phyloP scores from a whole-genome alignment of 2,329 filamentous ascomycete species.

The Nemania sp. region DNA sequence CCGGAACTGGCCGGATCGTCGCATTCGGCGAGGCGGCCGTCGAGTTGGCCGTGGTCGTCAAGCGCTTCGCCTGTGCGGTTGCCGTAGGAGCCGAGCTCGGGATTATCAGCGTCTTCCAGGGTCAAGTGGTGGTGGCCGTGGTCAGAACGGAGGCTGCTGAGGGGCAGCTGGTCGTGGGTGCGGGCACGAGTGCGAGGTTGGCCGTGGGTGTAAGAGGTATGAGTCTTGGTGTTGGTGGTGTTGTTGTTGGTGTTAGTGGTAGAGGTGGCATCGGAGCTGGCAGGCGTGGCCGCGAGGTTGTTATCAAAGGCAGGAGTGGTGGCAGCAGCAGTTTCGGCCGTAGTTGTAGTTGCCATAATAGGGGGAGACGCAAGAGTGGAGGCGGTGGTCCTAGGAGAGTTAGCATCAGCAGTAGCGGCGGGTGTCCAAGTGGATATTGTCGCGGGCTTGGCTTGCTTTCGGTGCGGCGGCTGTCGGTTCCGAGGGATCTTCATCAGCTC shows the following conservation, averaged over 20 bases:
- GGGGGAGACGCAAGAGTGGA: conserved; percentile 17
- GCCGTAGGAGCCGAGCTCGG: neutral
- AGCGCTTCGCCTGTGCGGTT: conserved; percentile 1
- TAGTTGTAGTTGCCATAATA: conserved; percentile 3
- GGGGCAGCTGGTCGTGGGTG: conserved; percentile 3
- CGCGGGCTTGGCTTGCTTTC: conserved; percentile 19
- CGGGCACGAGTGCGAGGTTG: neutral
- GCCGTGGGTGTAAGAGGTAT: too few relatives aligned
- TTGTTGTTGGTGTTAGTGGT: neutral
- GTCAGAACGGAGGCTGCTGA: too few relatives aligned
- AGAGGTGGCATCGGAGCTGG: neutral
- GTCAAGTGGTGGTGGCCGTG: too few relatives aligned
- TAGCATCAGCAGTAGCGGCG: conserved; percentile 1
- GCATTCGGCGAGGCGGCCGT: conserved; percentile 19
- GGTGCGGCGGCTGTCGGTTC: conserved; percentile 16
- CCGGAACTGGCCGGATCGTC: conserved; percentile 9
- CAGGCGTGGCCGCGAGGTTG: conserved; percentile 3
- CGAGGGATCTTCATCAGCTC: conserved; percentile 14
- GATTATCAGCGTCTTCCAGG: conserved; percentile 1
- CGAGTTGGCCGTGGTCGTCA: conserved; percentile 18
- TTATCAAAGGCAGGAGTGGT: neutral
- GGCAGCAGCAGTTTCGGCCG: too few relatives aligned
- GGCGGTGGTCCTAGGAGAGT: conserved; percentile 3
- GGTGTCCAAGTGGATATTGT: conserved; percentile 18
- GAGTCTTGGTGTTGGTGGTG: neutral